Evolutionary conservation across 2,329 filamentous ascomycete genomes (phyloP).

Genomic region (Aspergillus pseudoterreus): DNA sequence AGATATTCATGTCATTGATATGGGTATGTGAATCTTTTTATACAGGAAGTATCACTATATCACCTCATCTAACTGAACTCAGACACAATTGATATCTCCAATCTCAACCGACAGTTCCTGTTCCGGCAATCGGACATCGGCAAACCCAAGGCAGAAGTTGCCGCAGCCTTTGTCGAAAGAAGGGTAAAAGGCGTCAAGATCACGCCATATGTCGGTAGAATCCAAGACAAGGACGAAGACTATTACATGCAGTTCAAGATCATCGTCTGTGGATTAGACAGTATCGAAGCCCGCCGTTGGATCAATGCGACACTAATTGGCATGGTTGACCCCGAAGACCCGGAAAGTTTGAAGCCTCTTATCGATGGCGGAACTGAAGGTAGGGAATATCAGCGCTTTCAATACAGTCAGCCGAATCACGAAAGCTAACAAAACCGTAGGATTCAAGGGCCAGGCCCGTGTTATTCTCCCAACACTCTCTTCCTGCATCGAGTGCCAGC

Average conservation of each 20-base stretch:
- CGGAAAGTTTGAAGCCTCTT: conserved; percentile 84
- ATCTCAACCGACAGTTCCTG: conserved; percentile 94
- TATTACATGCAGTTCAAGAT: conserved; percentile 98
- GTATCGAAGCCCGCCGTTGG: conserved; percentile 96
- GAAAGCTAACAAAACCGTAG: conserved; percentile 36
- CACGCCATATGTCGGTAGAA: conserved; percentile 88
- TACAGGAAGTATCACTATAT: not conserved
- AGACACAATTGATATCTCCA: conserved; percentile 98
- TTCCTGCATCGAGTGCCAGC: conserved; percentile 95
- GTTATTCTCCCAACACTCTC: conserved; percentile 90
- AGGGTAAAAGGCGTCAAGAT: conserved; percentile 88
- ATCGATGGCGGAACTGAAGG: conserved; percentile 96
- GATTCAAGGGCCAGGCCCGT: conserved; percentile 94
- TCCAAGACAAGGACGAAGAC: conserved; percentile 92
- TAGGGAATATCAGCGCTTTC: conserved; percentile 20
- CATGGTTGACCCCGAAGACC: conserved; percentile 79
- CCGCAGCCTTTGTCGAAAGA: conserved; percentile 84
- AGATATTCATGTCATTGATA: conserved; percentile 97
- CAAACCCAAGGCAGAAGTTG: conserved; percentile 88
- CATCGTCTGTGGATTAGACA: conserved; percentile 90
- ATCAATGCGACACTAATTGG: conserved; percentile 92
- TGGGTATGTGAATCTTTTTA: conserved; percentile 59
- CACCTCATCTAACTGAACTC: conserved; percentile 12
- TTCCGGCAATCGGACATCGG: conserved; percentile 91
- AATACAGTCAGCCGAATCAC: not conserved